Evolutionary conservation across 2,329 filamentous ascomycete genomes (phyloP), one percentile per base, ranked within the genome.

Genomic region (Diaporthe sp.): DNA sequence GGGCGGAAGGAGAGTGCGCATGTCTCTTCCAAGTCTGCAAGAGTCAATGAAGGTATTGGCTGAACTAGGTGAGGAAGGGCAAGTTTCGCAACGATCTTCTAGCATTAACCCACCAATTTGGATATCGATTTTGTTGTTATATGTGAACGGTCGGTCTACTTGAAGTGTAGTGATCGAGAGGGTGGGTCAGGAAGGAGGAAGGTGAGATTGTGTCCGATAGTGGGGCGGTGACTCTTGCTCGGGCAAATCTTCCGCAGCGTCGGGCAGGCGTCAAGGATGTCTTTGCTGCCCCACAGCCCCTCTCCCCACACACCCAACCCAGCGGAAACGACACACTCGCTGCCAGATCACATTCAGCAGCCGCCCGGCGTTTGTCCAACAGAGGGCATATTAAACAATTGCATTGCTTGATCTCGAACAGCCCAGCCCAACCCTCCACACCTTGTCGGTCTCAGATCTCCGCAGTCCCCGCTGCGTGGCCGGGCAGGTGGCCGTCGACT

Each of bases 381-480:
- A 57, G 47, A 70, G 37, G 49, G 47, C 55, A 55, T 17, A 28
- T 3, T 60, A 25, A 39, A 67, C 73, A 31, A 44, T 28, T 67
- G 60, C 75, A 53, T 63, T 63, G 55, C 44, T 53, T 15, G 28
- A 70, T 55, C 65, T 70, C 65, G 65, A 70, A 70, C 65, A 70
- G 65, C 65, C 65, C 65, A 55, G 47, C n/a, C n/a, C n/a, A 42
- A 7, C 63, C 42, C 34, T 60, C 44, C 55, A 65, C 57, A 55
- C 49, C 44, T 55, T 61, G n/a, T 44, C 65, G 42, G 42, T 31
- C 10, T 42, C 71, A 76, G 39, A 51, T 61, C 42, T 70, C 28
- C 34, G 49, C n/a, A 39, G 13, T 51, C 28, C 55, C 60, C 55
- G 47, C 55, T 31, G 28, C 28, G 47, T 10, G 22, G 42, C 44